phyloP scores from a whole-genome alignment of 148 eudicot genomes.

The Rhododendron mucronatum region DNA sequence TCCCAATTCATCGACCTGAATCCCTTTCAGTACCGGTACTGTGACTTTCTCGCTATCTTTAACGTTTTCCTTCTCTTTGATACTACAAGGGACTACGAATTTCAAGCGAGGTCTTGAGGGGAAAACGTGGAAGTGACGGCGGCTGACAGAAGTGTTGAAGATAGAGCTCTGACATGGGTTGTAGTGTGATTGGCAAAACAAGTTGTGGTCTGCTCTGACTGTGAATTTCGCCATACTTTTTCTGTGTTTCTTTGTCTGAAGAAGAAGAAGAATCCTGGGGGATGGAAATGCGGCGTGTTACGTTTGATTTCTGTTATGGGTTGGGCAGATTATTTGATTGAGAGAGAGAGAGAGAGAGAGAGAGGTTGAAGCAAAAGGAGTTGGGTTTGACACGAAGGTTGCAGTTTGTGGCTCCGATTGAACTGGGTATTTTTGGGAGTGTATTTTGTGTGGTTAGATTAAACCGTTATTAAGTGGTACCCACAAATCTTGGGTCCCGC shows the following conservation, averaged over 20 bases:
- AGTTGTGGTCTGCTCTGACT: constrained; percentile 19
- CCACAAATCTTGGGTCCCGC: not conserved
- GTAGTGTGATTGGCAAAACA: constrained; percentile 8
- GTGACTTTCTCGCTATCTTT: constrained; percentile 18
- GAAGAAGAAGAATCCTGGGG: not conserved
- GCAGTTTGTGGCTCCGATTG: not conserved
- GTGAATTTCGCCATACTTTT: constrained; percentile 45
- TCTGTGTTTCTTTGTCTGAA: not conserved
- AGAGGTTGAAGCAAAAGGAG: not conserved
- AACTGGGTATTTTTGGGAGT: not conserved
- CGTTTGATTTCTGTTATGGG: not conserved
- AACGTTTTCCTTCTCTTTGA: constrained; percentile 39
- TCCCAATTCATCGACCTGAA: constrained; percentile 38
- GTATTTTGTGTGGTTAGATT: not conserved
- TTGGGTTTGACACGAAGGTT: not conserved
- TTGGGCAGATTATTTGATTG: not conserved
- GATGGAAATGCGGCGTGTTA: not conserved
- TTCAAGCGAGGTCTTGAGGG: constrained; percentile 22
- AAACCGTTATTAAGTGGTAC: not conserved
- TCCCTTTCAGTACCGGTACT: constrained; percentile 21
- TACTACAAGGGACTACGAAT: constrained; percentile 34
- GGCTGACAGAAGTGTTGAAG: constrained; percentile 13
- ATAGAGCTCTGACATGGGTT: constrained; percentile 8
- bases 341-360: not conserved
- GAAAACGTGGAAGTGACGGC: constrained; percentile 4